Conservation (phyloP, 2,329 filamentous ascomycete genomes). For the Fusarium euwallaceae region DNA sequence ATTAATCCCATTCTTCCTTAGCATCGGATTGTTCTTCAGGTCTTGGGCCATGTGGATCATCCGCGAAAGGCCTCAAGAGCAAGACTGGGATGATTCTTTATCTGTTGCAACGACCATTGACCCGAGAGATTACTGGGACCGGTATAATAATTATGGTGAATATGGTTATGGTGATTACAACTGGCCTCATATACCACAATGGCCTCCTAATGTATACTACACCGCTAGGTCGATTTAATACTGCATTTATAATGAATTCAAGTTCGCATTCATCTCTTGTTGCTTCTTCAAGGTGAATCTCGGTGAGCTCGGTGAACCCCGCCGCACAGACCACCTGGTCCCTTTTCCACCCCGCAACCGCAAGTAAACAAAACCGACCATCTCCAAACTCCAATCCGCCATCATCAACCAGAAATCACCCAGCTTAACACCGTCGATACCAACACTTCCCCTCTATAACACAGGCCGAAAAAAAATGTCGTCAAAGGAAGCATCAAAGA, state of each 20-base stretch:
- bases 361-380: constrained; percentile 46
- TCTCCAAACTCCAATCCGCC: constrained; percentile 9
- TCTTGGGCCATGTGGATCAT: constrained; percentile 41
- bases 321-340: constrained; percentile 41
- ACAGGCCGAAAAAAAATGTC: constrained; percentile 44
- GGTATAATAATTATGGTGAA: neutral
- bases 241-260: neutral
- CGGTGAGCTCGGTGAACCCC: constrained; percentile 43
- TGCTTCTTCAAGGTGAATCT: constrained; percentile 23
- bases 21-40: constrained; percentile 46
- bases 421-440: neutral
- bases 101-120: neutral
- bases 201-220: constrained; percentile 31
- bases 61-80: neutral
- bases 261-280: neutral
- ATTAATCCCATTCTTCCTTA: constrained; percentile 50
- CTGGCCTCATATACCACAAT: constrained; percentile 4
- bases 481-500: constrained; percentile 49
- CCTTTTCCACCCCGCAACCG: constrained; percentile 45
- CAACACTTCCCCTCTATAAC: neutral
- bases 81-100: neutral
- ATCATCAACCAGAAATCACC: neutral
- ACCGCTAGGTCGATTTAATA: constrained; percentile 9
- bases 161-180: neutral
- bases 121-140: neutral